These are phyloP conservation scores for Conticribra weissflogii DNA, from an alignment of 108 stramenopile species.

Conservation along the genomic window DNA sequence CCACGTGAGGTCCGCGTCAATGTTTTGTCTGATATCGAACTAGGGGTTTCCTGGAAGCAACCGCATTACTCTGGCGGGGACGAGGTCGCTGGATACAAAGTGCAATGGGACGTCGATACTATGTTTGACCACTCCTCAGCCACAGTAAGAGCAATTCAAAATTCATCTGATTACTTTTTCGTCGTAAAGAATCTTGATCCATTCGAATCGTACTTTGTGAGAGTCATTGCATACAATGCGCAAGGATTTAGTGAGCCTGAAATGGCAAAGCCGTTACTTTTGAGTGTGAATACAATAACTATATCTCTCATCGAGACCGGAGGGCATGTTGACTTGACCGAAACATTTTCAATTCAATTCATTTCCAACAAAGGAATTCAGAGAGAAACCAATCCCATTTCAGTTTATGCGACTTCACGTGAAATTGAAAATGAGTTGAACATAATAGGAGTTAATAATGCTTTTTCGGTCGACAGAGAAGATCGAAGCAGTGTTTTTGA, in stretches of 20 bases:
- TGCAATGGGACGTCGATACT: slow-evolving; percentile 51
- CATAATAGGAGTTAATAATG: slow-evolving; percentile 1
- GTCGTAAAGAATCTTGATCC: slow-evolving; percentile 58
- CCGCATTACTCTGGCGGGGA: slow-evolving; percentile 44
- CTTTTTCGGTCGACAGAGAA: slow-evolving; percentile 35
- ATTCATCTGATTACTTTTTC: slow-evolving; percentile 30
- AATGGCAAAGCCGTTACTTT: slow-evolving; percentile 12
- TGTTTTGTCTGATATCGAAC: slow-evolving; percentile 35
- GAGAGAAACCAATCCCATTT: slow-evolving; percentile 9
- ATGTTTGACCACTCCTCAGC: slow-evolving; percentile 35
- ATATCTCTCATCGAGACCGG: slow-evolving; percentile 18
- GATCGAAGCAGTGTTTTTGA: slow-evolving; percentile 18
- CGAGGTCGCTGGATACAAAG: slow-evolving; percentile 38
- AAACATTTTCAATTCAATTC: slow-evolving; percentile 22
- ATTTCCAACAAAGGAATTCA: neutral
- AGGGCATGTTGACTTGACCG: slow-evolving; percentile 15
- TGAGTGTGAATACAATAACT: slow-evolving; percentile 2
- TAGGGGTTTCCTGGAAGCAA: slow-evolving; percentile 50
- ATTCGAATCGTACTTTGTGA: slow-evolving; percentile 55
- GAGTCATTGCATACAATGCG: slow-evolving; percentile 67
- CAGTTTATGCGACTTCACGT: slow-evolving; percentile 19
- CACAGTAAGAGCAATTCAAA: slow-evolving; percentile 8
- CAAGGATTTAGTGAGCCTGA: slow-evolving; percentile 53
- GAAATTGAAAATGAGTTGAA: slow-evolving; percentile 38
- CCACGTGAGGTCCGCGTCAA: slow-evolving; percentile 38